Evolutionary conservation across 148 eudicot genomes (phyloP).

Genomic region (Nyssa sinensis): DNA sequence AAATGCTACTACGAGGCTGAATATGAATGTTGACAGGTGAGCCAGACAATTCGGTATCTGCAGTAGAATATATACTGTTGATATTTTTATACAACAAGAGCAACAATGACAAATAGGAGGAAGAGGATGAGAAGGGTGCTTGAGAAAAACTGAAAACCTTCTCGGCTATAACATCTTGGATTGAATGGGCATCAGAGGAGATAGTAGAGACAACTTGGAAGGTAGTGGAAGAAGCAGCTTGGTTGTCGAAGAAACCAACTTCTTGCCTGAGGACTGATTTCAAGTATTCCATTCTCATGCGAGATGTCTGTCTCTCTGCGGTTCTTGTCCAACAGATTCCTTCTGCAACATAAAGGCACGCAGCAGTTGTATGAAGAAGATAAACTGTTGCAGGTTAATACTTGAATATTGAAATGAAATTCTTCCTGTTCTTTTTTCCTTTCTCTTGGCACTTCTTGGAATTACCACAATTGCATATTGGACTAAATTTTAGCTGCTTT

Average conservation of each 20-base stretch:
- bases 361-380: background rate
- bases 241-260: slow-evolving; percentile 43
- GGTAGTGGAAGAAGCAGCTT: slow-evolving; percentile 33
- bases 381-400: background rate
- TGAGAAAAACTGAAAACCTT: slow-evolving; percentile 26
- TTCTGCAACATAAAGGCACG: slow-evolving; percentile 19
- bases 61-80: background rate
- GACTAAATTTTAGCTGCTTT: background rate
- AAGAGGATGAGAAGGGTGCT: background rate
- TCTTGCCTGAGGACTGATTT: slow-evolving; percentile 50
- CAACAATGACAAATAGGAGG: background rate
- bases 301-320: slow-evolving; percentile 48
- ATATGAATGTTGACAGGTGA: slow-evolving; percentile 25
- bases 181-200: slow-evolving; percentile 39
- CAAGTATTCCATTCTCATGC: slow-evolving; percentile 41
- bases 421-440: background rate
- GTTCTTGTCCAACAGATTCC: slow-evolving; percentile 52
- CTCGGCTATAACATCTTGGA: slow-evolving; percentile 47
- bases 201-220: slow-evolving; percentile 42
- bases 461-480: background rate
- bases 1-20: slow-evolving; percentile 29
- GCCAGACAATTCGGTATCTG: slow-evolving; percentile 42
- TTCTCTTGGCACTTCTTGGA: background rate
- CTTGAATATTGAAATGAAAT: background rate
- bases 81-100: background rate